Evolutionary conservation across 2,329 filamentous ascomycete genomes (phyloP), one percentile per base, ranked within the genome.

Genomic region (Colletotrichum karsti): DNA sequence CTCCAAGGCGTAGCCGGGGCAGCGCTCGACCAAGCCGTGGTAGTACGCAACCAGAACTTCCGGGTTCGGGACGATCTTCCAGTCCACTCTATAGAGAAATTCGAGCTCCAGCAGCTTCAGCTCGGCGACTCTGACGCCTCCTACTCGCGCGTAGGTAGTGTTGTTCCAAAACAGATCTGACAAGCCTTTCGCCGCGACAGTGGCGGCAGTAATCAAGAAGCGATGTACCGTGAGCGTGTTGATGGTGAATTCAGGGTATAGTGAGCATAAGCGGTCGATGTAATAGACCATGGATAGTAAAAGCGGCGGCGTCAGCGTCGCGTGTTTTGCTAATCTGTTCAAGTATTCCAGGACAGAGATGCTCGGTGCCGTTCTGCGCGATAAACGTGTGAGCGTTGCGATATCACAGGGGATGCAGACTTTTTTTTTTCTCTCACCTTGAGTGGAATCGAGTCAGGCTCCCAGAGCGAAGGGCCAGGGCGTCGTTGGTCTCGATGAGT

Each of bases 211-310:
- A 72, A 99, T 99, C 9, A 99, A 87, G 76, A 98, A 99, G 8
- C 96, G 94, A 82, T 99, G 96, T 3, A 99, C 95, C 0, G 96
- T 99, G 20, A 99, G 85, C 51, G 94, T 97, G 77, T 95, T 97
- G 73, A 99, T 97, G 28, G 95, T 98, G 79, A 99, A 99, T 51
- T 95, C 93, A 3, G 93, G 92, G 77, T 98, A 99, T 67, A 97
- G 85, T 10, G 93, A 91, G 80, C 95, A 99, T 22, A 99, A 87
- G 33, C 94, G 91, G 81, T 99, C 96, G 75, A 99, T 98, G 76
- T 98, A 99, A 77, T 97, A 99, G 64, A 99, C 96, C 94, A 99
- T 98, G 73, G 95, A 96, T 37, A 99, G 88, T n/a, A 99, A 86
- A 56, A 99, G 92, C 1, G 96, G 95, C 12, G 96, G 95, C 7